Evolutionary conservation across 2,329 filamentous ascomycete species (phyloP).

Genomic region (Penicillium sp.): DNA sequence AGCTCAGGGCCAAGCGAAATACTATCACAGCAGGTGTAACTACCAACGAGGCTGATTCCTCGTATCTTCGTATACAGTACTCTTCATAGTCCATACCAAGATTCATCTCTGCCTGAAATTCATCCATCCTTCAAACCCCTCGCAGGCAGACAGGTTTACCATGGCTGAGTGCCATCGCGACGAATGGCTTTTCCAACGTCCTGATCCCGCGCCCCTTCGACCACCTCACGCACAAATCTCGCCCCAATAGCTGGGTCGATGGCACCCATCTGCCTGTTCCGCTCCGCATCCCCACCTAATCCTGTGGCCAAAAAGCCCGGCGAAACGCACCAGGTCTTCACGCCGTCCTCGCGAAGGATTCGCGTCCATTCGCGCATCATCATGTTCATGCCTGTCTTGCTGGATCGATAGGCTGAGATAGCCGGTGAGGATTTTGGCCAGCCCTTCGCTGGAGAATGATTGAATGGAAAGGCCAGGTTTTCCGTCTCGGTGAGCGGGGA

Average conservation of each 20-base stretch:
- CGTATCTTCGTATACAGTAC: not conserved
- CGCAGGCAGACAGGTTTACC: not conserved
- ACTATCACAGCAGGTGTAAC: not conserved
- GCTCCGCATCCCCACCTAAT: not conserved
- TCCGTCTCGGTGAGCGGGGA: not conserved
- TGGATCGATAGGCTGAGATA: not conserved
- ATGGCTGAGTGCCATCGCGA: not conserved
- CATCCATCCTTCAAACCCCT: not conserved
- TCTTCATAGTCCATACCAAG: too few species aligned
- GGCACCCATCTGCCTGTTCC: not conserved
- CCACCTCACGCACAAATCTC: not conserved
- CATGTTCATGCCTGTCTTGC: constrained; percentile 1
- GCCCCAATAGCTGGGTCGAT: not conserved
- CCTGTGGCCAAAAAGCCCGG: not conserved
- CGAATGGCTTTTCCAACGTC: not conserved
- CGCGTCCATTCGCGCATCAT: not conserved
- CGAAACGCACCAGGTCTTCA: not conserved
- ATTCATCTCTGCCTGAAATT: too few species aligned
- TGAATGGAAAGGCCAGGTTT: not conserved
- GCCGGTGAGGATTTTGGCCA: not conserved
- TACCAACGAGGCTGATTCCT: not conserved
- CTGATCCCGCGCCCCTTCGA: not conserved
- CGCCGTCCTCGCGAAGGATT: not conserved
- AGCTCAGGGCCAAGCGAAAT: too few species aligned
- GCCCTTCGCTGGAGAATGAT: not conserved